Conservation (phyloP, 805 yeast species). For the Saccharomycopsis synnaedendra region DNA sequence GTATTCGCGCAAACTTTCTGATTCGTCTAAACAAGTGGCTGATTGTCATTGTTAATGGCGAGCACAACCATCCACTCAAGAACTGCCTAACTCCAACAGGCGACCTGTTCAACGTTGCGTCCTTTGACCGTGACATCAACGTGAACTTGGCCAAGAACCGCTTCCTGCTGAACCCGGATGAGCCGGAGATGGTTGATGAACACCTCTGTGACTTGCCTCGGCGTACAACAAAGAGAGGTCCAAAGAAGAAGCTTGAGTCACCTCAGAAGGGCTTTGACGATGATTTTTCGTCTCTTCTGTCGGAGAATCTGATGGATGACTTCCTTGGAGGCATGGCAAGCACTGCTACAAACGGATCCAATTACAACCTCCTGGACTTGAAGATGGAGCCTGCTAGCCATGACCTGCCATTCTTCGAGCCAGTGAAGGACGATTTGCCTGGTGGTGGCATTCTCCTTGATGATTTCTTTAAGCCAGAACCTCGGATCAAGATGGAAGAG, state of each 20-base stretch:
- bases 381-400: not conserved
- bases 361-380: not conserved
- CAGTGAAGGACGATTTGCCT: slow-evolving; percentile 5
- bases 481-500: too few relatives aligned
- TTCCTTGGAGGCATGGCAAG: not conserved
- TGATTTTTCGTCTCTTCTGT: not conserved
- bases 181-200: slow-evolving; percentile 11
- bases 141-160: slow-evolving; percentile 11
- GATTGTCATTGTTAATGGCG: slow-evolving; percentile 46
- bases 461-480: slow-evolving; percentile 2
- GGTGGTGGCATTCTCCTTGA: slow-evolving; percentile 3
- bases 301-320: slow-evolving; percentile 9
- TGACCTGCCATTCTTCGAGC: slow-evolving; percentile 13
- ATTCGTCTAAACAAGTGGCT: slow-evolving; percentile 43
- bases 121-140: slow-evolving; percentile 13
- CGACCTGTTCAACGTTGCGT: slow-evolving; percentile 9
- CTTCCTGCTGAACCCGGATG: slow-evolving; percentile 1
- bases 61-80: slow-evolving; percentile 42
- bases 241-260: not conserved
- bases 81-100: slow-evolving; percentile 1
- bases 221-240: not conserved
- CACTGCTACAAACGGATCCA: not conserved
- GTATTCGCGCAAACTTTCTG: slow-evolving; percentile 53
- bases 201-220: not conserved
- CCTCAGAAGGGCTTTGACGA: not conserved